phyloP scores from a whole-genome alignment of 2,329 filamentous ascomycete species.

The Chaetomiaceae sp. region DNA sequence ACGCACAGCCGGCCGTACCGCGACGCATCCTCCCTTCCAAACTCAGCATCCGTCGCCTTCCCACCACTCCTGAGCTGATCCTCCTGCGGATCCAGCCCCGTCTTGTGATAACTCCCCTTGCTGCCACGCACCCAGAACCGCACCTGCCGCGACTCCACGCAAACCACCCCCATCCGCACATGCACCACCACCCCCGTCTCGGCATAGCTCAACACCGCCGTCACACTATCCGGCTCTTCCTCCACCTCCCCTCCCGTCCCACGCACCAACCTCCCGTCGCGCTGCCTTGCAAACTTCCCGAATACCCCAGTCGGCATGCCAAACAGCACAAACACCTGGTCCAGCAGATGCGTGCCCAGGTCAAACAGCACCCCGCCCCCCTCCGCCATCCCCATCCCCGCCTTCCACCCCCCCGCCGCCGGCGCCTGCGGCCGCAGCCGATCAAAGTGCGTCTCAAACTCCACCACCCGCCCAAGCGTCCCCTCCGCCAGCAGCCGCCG shows the following conservation, averaged over 20 bases:
- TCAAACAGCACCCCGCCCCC: constrained; percentile 68
- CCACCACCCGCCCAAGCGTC: constrained; percentile 62
- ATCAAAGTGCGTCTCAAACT: constrained; percentile 78
- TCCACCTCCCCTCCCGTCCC: constrained; percentile 32
- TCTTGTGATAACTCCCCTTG: constrained; percentile 69
- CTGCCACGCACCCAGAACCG: constrained; percentile 72
- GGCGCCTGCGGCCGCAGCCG: constrained; percentile 58
- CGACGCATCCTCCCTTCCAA: constrained; percentile 57
- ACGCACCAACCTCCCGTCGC: constrained; percentile 38
- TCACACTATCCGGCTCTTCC: constrained; percentile 52
- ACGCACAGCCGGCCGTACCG: constrained; percentile 55
- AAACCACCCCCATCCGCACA: constrained; percentile 62
- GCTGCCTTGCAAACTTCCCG: constrained; percentile 61
- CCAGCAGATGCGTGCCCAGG: constrained; percentile 68
- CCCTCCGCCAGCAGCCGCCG: constrained; percentile 54
- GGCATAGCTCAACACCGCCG: constrained; percentile 60
- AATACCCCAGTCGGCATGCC: constrained; percentile 62
- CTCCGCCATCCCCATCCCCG: constrained; percentile 47
- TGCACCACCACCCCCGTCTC: constrained; percentile 57
- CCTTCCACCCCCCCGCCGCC: constrained; percentile 58
- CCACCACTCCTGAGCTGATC: constrained; percentile 61
- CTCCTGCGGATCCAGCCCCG: constrained; percentile 66
- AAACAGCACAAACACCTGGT: constrained; percentile 66
- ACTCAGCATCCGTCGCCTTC: constrained; percentile 54
- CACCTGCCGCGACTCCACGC: constrained; percentile 61